A percentile compares a stretch with the other conserved stretches of the same genome.
phyloP scores from a whole-genome alignment of 2,329 filamentous ascomycete species.

The Allantophomopsis cytisporea region DNA sequence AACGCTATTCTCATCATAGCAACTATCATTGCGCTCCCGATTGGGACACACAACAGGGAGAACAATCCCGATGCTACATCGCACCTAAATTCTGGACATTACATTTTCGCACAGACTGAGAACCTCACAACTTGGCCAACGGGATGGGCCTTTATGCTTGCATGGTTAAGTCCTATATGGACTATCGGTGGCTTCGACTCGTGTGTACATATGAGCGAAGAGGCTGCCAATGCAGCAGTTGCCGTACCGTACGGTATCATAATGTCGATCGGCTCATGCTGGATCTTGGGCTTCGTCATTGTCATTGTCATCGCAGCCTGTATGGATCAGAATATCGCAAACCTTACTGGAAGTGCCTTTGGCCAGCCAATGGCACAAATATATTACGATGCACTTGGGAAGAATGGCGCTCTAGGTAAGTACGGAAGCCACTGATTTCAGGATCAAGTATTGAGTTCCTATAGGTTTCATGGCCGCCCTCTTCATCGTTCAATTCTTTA shows the following conservation, averaged over 20 bases:
- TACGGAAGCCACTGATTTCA: neutral
- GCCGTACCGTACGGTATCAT: conserved; percentile 46
- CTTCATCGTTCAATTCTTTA: conserved; percentile 47
- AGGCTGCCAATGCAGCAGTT: conserved; percentile 43
- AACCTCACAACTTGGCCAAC: conserved; percentile 44
- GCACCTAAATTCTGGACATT: conserved; percentile 24
- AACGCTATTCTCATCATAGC: conserved; percentile 41
- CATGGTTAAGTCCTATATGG: conserved; percentile 50
- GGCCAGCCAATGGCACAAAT: conserved; percentile 43
- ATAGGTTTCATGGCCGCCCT: conserved; percentile 39
- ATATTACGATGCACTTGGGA: conserved; percentile 46
- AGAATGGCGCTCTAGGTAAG: conserved; percentile 32
- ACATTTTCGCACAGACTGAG: conserved; percentile 40
- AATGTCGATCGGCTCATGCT: conserved; percentile 39
- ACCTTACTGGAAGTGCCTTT: conserved; percentile 31
- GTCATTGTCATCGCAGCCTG: conserved; percentile 42
- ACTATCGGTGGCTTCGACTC: conserved; percentile 42
- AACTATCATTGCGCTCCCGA: conserved; percentile 41
- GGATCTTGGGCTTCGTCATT: conserved; percentile 42
- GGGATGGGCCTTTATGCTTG: conserved; percentile 43
- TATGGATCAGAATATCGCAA: conserved; percentile 36
- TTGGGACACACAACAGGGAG: conserved; percentile 19
- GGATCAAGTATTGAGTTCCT: no score
- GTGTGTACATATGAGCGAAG: conserved; percentile 46
- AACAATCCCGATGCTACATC: neutral